Conservation (phyloP, 2,329 filamentous ascomycete species). For the Fusarium poae region DNA sequence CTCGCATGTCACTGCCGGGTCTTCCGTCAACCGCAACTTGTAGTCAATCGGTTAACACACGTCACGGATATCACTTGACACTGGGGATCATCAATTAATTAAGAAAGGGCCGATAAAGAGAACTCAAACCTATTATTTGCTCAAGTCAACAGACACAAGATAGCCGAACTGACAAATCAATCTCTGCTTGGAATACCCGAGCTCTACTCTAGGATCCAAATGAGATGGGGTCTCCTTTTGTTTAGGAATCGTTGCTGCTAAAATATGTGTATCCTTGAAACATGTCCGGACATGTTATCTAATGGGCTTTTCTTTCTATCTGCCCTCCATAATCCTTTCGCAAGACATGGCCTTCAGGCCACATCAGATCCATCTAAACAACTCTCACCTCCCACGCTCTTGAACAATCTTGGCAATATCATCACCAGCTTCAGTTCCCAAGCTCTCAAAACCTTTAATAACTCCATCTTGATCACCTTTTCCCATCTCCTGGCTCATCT, state of each 20-base stretch:
- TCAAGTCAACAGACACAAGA: background rate
- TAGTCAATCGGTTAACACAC: background rate
- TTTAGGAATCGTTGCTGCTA: too few species aligned
- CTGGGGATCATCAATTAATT: background rate
- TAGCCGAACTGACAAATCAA: background rate
- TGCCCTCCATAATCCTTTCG: background rate
- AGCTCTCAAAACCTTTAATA: slow-evolving; percentile 63
- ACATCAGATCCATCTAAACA: too few species aligned
- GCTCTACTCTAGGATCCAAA: background rate
- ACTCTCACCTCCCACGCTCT: slow-evolving; percentile 36
- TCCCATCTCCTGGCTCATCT: slow-evolving; percentile 73
- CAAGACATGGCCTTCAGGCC: too few species aligned
- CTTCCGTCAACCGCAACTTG: background rate
- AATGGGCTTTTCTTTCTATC: too few species aligned
- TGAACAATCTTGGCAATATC: slow-evolving; percentile 49
- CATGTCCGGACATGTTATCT: too few species aligned
- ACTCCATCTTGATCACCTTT: slow-evolving; percentile 68
- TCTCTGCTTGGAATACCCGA: background rate
- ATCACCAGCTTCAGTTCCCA: slow-evolving; percentile 49
- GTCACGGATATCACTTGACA: slow-evolving; percentile 3
- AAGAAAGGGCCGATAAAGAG: slow-evolving; percentile 11
- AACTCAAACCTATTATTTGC: background rate
- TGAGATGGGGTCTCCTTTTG: background rate
- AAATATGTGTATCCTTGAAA: too few species aligned
- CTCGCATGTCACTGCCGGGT: background rate